A percentile compares a stretch with the other conserved stretches of the same genome.
Conservation (phyloP, 257 asterid genomes). For the Ocimum tenuiflorum region DNA sequence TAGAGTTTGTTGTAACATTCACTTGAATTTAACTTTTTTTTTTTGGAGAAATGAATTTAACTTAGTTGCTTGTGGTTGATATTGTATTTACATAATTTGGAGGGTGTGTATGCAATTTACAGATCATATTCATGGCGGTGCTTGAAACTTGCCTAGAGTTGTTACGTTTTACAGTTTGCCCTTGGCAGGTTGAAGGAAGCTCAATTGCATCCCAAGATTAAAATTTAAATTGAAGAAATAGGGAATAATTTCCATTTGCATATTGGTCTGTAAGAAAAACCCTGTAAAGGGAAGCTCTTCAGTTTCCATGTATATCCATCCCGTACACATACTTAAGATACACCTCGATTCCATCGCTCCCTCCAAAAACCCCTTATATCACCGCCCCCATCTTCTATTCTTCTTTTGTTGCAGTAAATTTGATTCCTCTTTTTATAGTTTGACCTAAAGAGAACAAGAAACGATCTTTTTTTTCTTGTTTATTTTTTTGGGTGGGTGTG, state of each 20-base stretch:
- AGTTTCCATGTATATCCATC: slow-evolving; percentile 21
- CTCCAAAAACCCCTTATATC: slow-evolving; percentile 9
- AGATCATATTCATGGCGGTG: neutral
- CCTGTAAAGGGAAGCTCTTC: slow-evolving; percentile 26
- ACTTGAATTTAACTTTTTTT: neutral
- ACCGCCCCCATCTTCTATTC: neutral
- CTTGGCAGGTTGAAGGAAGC: neutral
- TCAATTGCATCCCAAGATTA: neutral
- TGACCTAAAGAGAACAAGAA: neutral
- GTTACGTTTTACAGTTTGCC: neutral
- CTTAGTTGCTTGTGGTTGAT: neutral
- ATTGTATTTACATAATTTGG: neutral
- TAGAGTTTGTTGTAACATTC: neutral
- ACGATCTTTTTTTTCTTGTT: neutral
- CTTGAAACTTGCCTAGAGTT: neutral
- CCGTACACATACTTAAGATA: slow-evolving; percentile 4
- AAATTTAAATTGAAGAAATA: neutral
- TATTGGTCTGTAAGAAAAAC: slow-evolving; percentile 8
- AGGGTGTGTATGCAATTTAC: slow-evolving; percentile 6
- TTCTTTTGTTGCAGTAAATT: neutral
- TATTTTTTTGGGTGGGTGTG: neutral
- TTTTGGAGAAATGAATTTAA: too few species aligned
- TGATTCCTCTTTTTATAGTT: neutral
- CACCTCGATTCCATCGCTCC: slow-evolving; percentile 28
- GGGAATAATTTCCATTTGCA: slow-evolving; percentile 11